phyloP scores from a whole-genome alignment of 257 asterid species.

The Eucommia ulmoides region DNA sequence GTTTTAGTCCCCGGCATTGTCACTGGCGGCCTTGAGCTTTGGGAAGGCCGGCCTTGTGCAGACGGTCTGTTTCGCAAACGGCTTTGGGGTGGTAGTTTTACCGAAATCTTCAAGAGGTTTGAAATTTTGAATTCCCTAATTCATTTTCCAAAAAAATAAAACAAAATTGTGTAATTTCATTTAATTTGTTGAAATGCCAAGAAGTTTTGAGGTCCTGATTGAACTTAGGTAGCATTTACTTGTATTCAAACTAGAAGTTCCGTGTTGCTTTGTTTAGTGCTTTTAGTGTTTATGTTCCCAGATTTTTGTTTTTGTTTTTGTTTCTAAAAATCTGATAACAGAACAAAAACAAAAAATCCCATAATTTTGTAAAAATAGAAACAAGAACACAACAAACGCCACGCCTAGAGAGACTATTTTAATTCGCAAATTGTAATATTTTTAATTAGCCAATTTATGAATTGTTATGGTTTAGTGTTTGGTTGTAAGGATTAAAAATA shows the following conservation, averaged over 20 bases:
- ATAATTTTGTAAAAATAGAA: no score
- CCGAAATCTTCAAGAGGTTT: slow-evolving; percentile 67
- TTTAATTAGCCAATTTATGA: no score
- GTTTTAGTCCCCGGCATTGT: slow-evolving; percentile 83
- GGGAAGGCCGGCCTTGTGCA: slow-evolving; percentile 90
- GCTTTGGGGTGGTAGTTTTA: slow-evolving; percentile 84
- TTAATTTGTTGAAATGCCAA: not conserved
- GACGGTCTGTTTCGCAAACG: slow-evolving; percentile 68
- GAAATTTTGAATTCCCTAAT: not conserved
- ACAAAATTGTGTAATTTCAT: not conserved
- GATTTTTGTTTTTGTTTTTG: no score
- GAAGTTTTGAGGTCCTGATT: not conserved
- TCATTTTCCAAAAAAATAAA: not conserved
- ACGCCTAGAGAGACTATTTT: no score
- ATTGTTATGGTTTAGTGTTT: no score
- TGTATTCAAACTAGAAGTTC: not conserved
- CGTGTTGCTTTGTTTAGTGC: not conserved
- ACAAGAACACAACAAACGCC: no score
- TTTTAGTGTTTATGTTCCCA: no score
- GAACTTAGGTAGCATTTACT: not conserved
- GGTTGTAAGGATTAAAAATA: no score
- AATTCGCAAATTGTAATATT: no score
- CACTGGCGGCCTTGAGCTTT: slow-evolving; percentile 91
- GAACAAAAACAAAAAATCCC: no score
- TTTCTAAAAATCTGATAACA: no score